Conservation (phyloP, 1,284 basidiomycete species). For the Ustilago bromivora region DNA sequence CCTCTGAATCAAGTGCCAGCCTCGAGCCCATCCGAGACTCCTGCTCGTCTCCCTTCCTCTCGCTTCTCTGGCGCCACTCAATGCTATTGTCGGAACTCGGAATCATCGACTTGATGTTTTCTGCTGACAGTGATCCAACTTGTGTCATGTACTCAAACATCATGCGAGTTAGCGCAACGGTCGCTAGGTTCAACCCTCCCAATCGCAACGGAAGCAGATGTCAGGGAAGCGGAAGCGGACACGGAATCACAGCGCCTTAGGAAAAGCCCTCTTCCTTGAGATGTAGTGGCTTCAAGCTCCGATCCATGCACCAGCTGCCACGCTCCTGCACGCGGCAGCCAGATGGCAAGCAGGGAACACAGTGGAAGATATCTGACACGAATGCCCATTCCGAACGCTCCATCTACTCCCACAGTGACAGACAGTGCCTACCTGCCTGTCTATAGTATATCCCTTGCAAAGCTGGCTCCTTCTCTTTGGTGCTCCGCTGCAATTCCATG, state of each 20-base stretch:
- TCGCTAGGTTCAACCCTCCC: background rate
- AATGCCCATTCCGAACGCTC: background rate
- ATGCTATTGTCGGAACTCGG: constrained; percentile 1
- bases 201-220: background rate
- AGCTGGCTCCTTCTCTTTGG: background rate
- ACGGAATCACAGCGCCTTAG: background rate
- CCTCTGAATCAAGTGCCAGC: constrained; percentile 1
- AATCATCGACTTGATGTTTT: background rate
- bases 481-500: constrained; percentile 9
- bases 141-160: background rate
- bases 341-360: background rate
- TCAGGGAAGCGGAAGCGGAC: background rate
- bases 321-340: constrained; percentile 1
- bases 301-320: constrained; percentile 2
- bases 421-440: no score
- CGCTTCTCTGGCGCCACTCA: no score
- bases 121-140: background rate
- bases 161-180: background rate
- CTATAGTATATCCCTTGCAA: background rate
- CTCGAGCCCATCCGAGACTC: background rate
- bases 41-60: background rate
- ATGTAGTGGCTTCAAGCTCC: constrained; percentile 3
- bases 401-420: background rate
- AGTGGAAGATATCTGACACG: background rate
- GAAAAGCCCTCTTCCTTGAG: background rate